Percentiles rank a stretch among this genome's conserved stretches.
Conservation (phyloP, 352 stramenopile species). For the Pythium periplocum region DNA sequence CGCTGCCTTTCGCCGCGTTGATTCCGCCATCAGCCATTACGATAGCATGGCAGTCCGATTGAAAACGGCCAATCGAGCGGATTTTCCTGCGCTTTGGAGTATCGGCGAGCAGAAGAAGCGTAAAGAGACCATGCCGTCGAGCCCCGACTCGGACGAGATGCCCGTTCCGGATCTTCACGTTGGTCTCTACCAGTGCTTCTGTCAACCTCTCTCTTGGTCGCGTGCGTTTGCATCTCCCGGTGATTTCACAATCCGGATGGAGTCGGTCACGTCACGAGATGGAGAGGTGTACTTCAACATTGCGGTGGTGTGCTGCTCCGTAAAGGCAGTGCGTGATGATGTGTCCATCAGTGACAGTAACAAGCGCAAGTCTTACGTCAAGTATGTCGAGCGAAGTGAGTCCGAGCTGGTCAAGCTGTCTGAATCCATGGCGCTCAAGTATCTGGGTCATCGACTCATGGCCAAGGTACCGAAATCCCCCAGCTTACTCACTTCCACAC, state of each 20-base stretch:
- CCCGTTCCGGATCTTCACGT: conserved; percentile 62
- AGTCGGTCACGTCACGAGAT: conserved; percentile 29
- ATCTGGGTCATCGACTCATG: conserved; percentile 54
- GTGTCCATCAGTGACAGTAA: conserved; percentile 19
- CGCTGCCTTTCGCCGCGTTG: neutral
- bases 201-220: conserved; percentile 59
- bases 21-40: conserved; percentile 25
- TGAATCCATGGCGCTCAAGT: conserved; percentile 55
- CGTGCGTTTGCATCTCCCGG: conserved; percentile 62
- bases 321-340: conserved; percentile 44
- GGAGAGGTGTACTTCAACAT: conserved; percentile 44
- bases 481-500: conserved; percentile 20
- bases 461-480: conserved; percentile 37
- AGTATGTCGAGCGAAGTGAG: conserved; percentile 48
- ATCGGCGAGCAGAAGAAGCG: conserved; percentile 1
- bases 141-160: conserved; percentile 37
- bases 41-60: conserved; percentile 27
- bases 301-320: conserved; percentile 54
- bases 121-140: conserved; percentile 3
- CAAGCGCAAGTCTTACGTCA: conserved; percentile 68
- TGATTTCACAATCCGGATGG: conserved; percentile 76
- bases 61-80: conserved; percentile 14
- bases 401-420: conserved; percentile 44
- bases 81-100: conserved; percentile 20
- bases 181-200: conserved; percentile 63